Evolutionary conservation across 164 flowering plant species (phyloP).

Genomic region (Dillenia suffruticosa): DNA sequence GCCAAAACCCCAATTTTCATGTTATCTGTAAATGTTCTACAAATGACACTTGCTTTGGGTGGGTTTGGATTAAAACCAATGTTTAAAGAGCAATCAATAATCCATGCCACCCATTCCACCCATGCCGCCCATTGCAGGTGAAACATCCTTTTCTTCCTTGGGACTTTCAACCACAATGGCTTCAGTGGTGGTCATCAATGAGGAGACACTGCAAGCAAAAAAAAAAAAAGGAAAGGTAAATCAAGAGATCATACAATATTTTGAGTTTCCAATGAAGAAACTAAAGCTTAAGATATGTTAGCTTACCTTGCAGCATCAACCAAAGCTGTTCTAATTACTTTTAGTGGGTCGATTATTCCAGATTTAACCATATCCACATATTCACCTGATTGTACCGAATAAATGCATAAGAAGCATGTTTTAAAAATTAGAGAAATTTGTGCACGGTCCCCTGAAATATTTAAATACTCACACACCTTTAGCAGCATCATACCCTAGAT

Average conservation of each 20-base stretch:
- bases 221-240: not conserved
- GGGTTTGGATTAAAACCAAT: not conserved
- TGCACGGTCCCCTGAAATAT: not conserved
- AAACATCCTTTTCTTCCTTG: constrained; percentile 67
- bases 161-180: constrained; percentile 84
- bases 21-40: not conserved
- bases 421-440: not conserved
- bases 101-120: constrained; percentile 74
- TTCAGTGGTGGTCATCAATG: constrained; percentile 94
- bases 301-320: constrained; percentile 93
- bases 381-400: constrained; percentile 46
- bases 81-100: constrained; percentile 26
- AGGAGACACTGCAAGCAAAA: constrained; percentile 59
- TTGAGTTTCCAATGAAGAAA: not conserved
- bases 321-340: constrained; percentile 97
- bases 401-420: not conserved
- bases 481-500: constrained; percentile 98
- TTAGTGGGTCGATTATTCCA: constrained; percentile 92
- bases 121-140: constrained; percentile 63
- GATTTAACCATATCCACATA: constrained; percentile 96
- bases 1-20: not conserved
- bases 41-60: not conserved
- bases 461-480: constrained; percentile 44
- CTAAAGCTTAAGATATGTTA: not conserved
- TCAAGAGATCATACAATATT: not conserved